phyloP scores from a whole-genome alignment of 2,329 filamentous ascomycete genomes.

The Paraphoma chrysanthemicola region DNA sequence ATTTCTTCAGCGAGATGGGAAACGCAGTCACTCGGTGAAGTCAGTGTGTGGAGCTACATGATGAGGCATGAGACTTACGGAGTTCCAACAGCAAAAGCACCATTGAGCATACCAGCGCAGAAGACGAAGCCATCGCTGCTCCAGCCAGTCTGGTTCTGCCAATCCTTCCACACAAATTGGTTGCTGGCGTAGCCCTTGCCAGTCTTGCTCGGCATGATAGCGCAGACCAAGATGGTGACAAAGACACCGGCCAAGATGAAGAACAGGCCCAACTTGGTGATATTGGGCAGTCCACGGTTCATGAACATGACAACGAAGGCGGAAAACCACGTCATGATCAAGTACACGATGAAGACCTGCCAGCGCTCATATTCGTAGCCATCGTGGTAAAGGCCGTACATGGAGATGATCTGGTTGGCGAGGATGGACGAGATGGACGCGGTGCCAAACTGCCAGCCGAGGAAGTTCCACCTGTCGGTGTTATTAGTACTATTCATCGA shows the following conservation, averaged over 20 bases:
- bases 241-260: constrained; percentile 62
- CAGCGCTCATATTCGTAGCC: constrained; percentile 55
- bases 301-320: constrained; percentile 59
- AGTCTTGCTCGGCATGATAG: constrained; percentile 59
- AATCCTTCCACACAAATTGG: constrained; percentile 55
- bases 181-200: constrained; percentile 52
- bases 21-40: constrained; percentile 60
- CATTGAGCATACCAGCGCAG: constrained; percentile 71
- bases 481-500: neutral
- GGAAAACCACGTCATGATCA: constrained; percentile 56
- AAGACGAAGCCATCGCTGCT: constrained; percentile 67
- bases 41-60: constrained; percentile 2
- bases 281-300: constrained; percentile 60
- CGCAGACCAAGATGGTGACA: constrained; percentile 63
- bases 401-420: constrained; percentile 55
- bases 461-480: constrained; percentile 54
- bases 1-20: constrained; percentile 68
- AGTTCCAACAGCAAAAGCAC: constrained; percentile 71
- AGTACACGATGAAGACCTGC: constrained; percentile 60
- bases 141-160: constrained; percentile 56
- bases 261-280: constrained; percentile 64
- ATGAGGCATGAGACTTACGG: constrained; percentile 44
- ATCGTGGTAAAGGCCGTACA: constrained; percentile 59
- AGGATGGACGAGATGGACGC: constrained; percentile 53
- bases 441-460: constrained; percentile 58